A percentile compares a stretch with the other conserved stretches of the same genome.
These are phyloP conservation scores for Ophiostoma ulmi DNA, from an alignment of 2,329 filamentous ascomycete species.

Conservation along the genomic window DNA sequence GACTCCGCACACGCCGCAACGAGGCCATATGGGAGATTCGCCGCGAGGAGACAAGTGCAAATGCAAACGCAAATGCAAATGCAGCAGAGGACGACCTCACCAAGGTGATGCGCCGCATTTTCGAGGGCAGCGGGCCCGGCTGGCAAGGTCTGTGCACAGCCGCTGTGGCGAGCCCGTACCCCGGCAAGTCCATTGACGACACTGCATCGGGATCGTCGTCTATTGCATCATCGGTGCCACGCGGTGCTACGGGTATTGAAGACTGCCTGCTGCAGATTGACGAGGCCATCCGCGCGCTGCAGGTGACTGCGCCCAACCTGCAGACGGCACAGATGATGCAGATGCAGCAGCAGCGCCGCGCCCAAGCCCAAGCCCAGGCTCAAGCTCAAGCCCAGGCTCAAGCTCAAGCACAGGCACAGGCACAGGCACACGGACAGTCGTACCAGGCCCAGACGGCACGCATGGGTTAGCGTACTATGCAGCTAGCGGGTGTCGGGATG, in stretches of 20 bases:
- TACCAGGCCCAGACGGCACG: conserved; percentile 23
- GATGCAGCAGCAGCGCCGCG: conserved; percentile 21
- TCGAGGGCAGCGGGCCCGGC: conserved; percentile 41
- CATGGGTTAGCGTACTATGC: conserved; percentile 13
- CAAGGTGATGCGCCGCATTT: conserved; percentile 42
- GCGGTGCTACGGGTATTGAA: conserved; percentile 38
- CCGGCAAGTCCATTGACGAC: neutral
- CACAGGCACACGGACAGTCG: neutral
- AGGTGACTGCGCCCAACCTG: conserved; percentile 22
- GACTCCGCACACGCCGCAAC: conserved; percentile 45
- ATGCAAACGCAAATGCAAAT: neutral
- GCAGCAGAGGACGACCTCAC: conserved; percentile 36
- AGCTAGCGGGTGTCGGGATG: neutral
- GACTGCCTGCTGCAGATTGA: conserved; percentile 45
- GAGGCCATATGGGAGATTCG: conserved; percentile 49
- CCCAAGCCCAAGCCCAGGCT: conserved; percentile 27
- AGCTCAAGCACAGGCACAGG: neutral
- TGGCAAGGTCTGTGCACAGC: conserved; percentile 47
- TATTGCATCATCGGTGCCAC: neutral
- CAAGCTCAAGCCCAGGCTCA: conserved; percentile 25
- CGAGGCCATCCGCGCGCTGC: conserved; percentile 40
- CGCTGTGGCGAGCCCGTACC: conserved; percentile 40
- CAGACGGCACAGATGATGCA: conserved; percentile 23
- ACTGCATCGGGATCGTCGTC: neutral
- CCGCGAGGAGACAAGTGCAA: conserved; percentile 30